These are phyloP conservation scores for Leishmania aethiopica DNA, from an alignment of 208 protist genomes.

Conservation along the genomic window DNA sequence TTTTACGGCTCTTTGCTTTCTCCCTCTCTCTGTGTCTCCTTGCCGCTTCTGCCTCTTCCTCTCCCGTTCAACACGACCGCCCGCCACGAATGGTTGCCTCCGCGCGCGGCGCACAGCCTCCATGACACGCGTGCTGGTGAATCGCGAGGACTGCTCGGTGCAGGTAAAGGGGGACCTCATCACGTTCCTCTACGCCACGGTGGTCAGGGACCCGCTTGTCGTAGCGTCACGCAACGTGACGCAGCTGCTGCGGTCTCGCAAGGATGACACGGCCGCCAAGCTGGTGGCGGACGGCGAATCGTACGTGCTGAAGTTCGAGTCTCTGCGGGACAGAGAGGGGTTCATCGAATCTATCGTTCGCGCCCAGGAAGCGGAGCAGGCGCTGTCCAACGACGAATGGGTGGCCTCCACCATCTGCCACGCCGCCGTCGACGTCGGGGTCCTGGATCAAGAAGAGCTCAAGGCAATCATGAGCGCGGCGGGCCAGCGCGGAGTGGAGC, in stretches of 20 bases:
- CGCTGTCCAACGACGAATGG: slow-evolving; percentile 51
- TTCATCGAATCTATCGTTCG: slow-evolving; percentile 49
- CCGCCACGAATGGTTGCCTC: background rate
- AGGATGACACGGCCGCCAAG: slow-evolving; percentile 50
- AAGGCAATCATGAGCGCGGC: slow-evolving; percentile 48
- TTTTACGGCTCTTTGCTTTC: background rate
- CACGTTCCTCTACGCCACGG: slow-evolving; percentile 24
- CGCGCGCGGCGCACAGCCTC: background rate
- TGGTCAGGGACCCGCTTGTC: slow-evolving; percentile 11
- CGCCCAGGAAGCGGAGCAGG: slow-evolving; percentile 29
- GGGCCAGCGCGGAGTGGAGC: slow-evolving; percentile 69
- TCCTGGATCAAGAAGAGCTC: slow-evolving; percentile 53
- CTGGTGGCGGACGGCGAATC: slow-evolving; percentile 34
- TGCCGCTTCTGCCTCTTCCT: background rate
- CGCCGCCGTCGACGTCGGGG: slow-evolving; percentile 69
- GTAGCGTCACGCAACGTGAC: slow-evolving; percentile 41
- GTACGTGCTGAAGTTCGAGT: slow-evolving; percentile 52
- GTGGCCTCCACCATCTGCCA: slow-evolving; percentile 59
- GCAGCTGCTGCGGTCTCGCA: slow-evolving; percentile 75
- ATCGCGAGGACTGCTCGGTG: slow-evolving; percentile 46
- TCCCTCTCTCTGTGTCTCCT: background rate
- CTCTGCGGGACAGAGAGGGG: slow-evolving; percentile 37
- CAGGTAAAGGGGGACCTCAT: slow-evolving; percentile 51
- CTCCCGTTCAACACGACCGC: background rate
- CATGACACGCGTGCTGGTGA: slow-evolving; percentile 56